Evolutionary conservation across 1,284 basidiomycete genomes (phyloP), one percentile per base, ranked within the genome.

Genomic region (Cryptococcus amylolentus): DNA sequence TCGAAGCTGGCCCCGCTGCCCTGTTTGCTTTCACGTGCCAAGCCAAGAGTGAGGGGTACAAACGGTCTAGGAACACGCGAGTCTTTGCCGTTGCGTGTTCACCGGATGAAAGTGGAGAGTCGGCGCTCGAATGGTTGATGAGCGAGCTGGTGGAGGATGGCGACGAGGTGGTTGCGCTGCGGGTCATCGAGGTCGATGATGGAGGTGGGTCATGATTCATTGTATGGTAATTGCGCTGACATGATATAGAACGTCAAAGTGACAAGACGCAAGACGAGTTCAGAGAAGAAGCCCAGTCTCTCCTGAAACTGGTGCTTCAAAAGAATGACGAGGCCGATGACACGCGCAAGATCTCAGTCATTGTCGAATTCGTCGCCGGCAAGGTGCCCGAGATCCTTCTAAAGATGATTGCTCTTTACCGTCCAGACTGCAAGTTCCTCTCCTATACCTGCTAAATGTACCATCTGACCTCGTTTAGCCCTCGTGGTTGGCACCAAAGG

Each of bases 351-450:
- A 84, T 98, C 38, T 94, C 89, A 0, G 84, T 98, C 60, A 88
- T 96, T 49, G 86, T 98, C 55, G 95, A 98, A 79, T 94, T 91
- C 69, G 89, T 97, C 42, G 89, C 92, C 1, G 95, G 95, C 37
- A 87, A 86, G 60, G 86, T 96, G 6, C 89, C 90, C 0, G 84
- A 88, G 55, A 93, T 90, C 9, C 86, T 98, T 60, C 88, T 93
- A 68, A 86, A 91, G 49, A 84, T 98, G 64, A 95, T 98, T 61
- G 89, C 92, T 2, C 84, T 98, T 40, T 98, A 98, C 71, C 86
- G 93, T 45, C 95, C 95, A 2, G 94, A 98, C 75, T 91, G 75
- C 75, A 50, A 71, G 75, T 68, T 12, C n/a, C 26, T 23, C 9
- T 23, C 26, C 27, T 23, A 23, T 23, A 10, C 38, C 7, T 16